Evolutionary conservation across 2,329 filamentous ascomycete species (phyloP).

Genomic region (Cladophialophora bantiana): DNA sequence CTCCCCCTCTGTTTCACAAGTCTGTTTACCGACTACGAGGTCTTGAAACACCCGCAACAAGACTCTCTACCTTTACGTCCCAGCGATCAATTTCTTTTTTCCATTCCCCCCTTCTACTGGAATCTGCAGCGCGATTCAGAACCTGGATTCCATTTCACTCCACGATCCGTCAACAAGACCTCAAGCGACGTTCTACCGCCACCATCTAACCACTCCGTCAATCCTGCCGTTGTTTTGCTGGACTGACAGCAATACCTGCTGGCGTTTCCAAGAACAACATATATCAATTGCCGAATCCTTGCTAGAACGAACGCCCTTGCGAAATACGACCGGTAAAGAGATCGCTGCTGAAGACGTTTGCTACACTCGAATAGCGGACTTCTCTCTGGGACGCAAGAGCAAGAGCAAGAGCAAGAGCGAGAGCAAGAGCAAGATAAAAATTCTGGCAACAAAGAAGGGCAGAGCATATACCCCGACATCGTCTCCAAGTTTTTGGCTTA

Average conservation of each 20-base stretch:
- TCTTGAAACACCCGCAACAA: not conserved
- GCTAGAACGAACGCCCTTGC: not conserved
- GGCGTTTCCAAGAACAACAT: not conserved
- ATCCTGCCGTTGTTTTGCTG: not conserved
- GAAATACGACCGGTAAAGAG: not conserved
- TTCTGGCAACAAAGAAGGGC: not conserved
- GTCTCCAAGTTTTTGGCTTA: not conserved
- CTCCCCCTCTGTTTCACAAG: not conserved
- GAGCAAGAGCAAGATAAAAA: not conserved
- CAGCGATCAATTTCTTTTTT: not conserved
- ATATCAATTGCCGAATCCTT: not conserved
- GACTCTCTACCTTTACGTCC: not conserved
- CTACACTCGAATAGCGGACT: not conserved
- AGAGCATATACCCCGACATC: not conserved
- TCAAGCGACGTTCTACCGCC: not conserved
- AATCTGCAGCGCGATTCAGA: not conserved
- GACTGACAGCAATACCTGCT: not conserved
- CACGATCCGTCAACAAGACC: not conserved
- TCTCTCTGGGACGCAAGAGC: not conserved
- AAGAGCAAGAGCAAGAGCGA: not conserved
- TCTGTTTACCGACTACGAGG: too few relatives aligned
- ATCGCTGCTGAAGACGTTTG: not conserved
- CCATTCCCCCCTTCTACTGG: not conserved
- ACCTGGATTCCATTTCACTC: not conserved
- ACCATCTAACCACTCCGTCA: not conserved